Evolutionary conservation across 257 asterid species (phyloP).

Genomic region (Cordia subcordata): DNA sequence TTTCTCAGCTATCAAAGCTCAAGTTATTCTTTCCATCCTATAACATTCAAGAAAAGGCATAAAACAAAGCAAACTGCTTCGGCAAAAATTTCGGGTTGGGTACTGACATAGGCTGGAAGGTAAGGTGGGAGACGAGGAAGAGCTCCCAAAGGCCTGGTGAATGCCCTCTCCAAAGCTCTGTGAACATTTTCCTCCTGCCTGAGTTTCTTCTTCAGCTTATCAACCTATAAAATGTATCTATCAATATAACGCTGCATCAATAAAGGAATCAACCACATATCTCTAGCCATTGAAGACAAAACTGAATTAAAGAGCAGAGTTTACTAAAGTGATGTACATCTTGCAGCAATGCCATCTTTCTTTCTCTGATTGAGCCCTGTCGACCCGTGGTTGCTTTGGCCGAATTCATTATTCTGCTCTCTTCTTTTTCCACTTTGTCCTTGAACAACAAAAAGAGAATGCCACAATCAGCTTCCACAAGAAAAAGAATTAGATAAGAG

Average conservation of each 20-base stretch:
- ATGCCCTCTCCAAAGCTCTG: slow-evolving; percentile 89
- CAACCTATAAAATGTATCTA: slow-evolving; percentile 46
- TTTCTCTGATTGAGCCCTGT: slow-evolving; percentile 47
- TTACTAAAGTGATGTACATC: slow-evolving; percentile 41
- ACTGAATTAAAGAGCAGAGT: not conserved
- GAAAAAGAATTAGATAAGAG: slow-evolving; percentile 29
- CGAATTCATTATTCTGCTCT: slow-evolving; percentile 38
- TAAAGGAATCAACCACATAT: too few relatives aligned
- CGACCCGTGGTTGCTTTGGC: slow-evolving; percentile 42
- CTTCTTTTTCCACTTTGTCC: slow-evolving; percentile 47
- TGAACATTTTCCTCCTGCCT: slow-evolving; percentile 91
- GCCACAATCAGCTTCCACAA: slow-evolving; percentile 39
- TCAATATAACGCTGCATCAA: not conserved
- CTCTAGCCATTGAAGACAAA: too few relatives aligned
- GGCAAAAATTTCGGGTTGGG: too few relatives aligned
- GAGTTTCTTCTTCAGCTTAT: slow-evolving; percentile 78
- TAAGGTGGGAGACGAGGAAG: slow-evolving; percentile 95
- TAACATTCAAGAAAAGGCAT: too few relatives aligned
- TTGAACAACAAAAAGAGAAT: slow-evolving; percentile 29
- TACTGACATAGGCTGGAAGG: slow-evolving; percentile 76
- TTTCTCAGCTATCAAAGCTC: too few relatives aligned
- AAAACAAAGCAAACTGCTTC: too few relatives aligned
- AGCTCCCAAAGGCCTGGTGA: slow-evolving; percentile 83
- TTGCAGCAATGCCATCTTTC: slow-evolving; percentile 74
- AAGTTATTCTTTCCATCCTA: too few relatives aligned